Conservation (phyloP, 495 filamentous ascomycete species). For the Lasiosphaeria ovina region DNA sequence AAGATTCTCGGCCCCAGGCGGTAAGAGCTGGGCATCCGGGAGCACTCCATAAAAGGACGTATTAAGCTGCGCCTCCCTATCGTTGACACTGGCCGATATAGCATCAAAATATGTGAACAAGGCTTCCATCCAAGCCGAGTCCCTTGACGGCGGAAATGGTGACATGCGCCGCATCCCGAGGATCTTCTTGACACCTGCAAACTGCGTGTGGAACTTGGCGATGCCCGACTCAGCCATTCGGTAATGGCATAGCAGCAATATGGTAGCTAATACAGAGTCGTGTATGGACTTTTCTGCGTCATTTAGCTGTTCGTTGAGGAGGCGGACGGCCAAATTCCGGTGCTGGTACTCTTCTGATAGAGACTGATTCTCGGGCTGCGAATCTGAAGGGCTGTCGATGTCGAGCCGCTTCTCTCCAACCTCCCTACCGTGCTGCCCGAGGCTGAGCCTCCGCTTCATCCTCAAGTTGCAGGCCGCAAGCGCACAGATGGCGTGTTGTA, state of each 20-base stretch:
- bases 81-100: slow-evolving; percentile 88
- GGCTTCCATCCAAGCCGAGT: slow-evolving; percentile 83
- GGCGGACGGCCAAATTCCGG: slow-evolving; percentile 74
- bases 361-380: slow-evolving; percentile 47
- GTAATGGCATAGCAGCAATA: slow-evolving; percentile 86
- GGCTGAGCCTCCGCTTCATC: slow-evolving; percentile 56
- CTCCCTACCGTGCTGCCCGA: slow-evolving; percentile 48
- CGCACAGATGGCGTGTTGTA: slow-evolving; percentile 91
- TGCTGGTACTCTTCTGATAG: slow-evolving; percentile 78
- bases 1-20: slow-evolving; percentile 64
- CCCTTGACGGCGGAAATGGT: slow-evolving; percentile 63
- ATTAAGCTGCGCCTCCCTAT: slow-evolving; percentile 84
- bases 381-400: slow-evolving; percentile 36
- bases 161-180: slow-evolving; percentile 73
- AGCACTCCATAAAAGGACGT: slow-evolving; percentile 59
- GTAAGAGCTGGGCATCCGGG: slow-evolving; percentile 67
- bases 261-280: slow-evolving; percentile 84
- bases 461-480: slow-evolving; percentile 81
- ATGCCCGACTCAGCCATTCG: slow-evolving; percentile 91
- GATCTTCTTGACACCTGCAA: slow-evolving; percentile 91
- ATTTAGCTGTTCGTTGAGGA: slow-evolving; percentile 78
- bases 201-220: slow-evolving; percentile 88
- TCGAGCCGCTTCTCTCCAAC: slow-evolving; percentile 33
- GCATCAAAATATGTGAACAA: slow-evolving; percentile 96
- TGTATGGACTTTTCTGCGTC: slow-evolving; percentile 70